These are phyloP conservation scores for Meyerozyma elateridarum DNA, from an alignment of 1,139 yeast genomes.

Conservation along the genomic window DNA sequence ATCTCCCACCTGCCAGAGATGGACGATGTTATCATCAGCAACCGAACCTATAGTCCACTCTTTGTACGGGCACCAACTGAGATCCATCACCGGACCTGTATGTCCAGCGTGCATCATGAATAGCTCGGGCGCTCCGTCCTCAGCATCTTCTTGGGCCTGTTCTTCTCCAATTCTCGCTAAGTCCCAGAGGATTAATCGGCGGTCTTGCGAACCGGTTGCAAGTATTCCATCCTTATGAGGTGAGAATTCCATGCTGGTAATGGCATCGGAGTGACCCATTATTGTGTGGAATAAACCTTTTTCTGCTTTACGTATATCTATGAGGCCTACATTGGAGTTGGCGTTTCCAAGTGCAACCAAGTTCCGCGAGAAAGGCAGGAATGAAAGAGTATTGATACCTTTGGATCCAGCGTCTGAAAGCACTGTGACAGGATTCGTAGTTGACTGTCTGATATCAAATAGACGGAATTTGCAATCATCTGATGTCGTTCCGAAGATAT, in stretches of 20 bases:
- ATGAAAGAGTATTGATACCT: constrained; percentile 59
- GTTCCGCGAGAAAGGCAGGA: constrained; percentile 57
- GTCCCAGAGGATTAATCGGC: constrained; percentile 74
- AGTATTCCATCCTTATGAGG: constrained; percentile 66
- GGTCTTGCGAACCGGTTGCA: constrained; percentile 70
- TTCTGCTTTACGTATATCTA: constrained; percentile 47
- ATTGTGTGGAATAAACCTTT: constrained; percentile 53
- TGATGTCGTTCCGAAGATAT: constrained; percentile 63
- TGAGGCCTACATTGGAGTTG: constrained; percentile 58
- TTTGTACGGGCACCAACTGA: constrained; percentile 62
- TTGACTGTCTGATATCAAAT: constrained; percentile 36
- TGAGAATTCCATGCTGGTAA: constrained; percentile 67
- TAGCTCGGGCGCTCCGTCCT: constrained; percentile 77
- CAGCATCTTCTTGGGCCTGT: constrained; percentile 74
- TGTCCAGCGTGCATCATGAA: constrained; percentile 89
- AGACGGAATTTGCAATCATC: constrained; percentile 52
- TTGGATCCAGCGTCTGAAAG: constrained; percentile 31
- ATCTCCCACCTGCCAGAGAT: constrained; percentile 66
- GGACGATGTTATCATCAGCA: constrained; percentile 75
- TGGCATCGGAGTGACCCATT: constrained; percentile 72
- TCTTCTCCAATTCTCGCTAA: constrained; percentile 69
- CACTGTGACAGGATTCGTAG: constrained; percentile 20
- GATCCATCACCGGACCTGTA: constrained; percentile 68
- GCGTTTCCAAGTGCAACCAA: constrained; percentile 65
- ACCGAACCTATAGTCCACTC: constrained; percentile 74